Evolutionary conservation across 108 stramenopile genomes (phyloP), one percentile per base, ranked within the genome.

Genomic region (Nitzschia inconspicua): DNA sequence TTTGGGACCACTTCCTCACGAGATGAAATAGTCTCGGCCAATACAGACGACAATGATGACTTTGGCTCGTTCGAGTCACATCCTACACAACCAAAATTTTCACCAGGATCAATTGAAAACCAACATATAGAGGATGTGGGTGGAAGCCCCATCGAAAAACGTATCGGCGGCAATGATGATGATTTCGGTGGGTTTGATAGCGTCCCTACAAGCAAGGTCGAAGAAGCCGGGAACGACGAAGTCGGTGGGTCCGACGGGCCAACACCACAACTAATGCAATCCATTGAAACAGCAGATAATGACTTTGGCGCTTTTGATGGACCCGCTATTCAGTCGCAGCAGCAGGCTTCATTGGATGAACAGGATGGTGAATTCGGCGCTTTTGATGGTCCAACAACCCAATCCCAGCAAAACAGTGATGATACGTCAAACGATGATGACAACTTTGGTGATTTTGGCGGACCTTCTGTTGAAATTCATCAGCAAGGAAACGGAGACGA

Each of bases 151-250:
- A n/a, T n/a, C n/a, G 44, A 4, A 20, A 36, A 30, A n/a, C 20
- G 3, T n/a, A 29, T 48, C 11, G 60, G 48, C 55, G 43, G 31
- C 16, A 44, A 57, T 32, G 55, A 57, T 35, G 44, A 66, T 9
- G 65, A 47, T 51, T 63, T 63, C 27, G 64, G 64, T 1, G 67
- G 40, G 39, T 68, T 68, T 24, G 58, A 27, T 25, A 36, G 16
- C 3, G 57, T 46, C 20, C 8, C 47, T 19, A 28, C 30, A 35
- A n/a, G n/a, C n/a, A 47, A 20, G 14, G 19, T 36, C 14, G 20
- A n/a, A 8, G 8, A 18, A 14, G 3, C 35, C 26, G 26, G 13
- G 44, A 16, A 25, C 19, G 16, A 26, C 13, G 13, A 7, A 27
- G 25, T 18, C n/a, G n/a, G n/a, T n/a, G n/a, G n/a, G n/a, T n/a